Evolutionary conservation across 1,284 basidiomycete species (phyloP).

Genomic region (Puccinia hordei): DNA sequence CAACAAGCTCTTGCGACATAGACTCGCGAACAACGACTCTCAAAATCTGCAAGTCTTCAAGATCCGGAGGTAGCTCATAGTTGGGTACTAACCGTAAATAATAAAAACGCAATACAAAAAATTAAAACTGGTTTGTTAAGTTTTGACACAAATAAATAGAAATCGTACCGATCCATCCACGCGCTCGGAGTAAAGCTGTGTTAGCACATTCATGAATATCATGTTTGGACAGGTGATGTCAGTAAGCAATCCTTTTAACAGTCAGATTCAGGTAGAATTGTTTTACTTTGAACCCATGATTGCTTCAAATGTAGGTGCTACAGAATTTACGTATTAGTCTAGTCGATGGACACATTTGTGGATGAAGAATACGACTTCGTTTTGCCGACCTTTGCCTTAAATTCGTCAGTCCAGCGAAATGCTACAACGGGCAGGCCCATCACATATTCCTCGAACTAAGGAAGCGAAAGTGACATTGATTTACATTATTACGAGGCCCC

Average conservation of each 20-base stretch:
- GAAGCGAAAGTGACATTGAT: not conserved
- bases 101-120: not conserved
- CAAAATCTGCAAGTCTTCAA: conserved; percentile 74
- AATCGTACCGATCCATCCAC: conserved; percentile 67
- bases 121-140: not conserved
- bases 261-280: too few species aligned
- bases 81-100: conserved; percentile 55
- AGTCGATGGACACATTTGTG: not conserved
- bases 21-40: conserved; percentile 82
- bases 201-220: not conserved
- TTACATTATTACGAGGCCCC: not conserved
- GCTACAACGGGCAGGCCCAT: conserved; percentile 86
- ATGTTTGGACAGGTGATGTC: not conserved
- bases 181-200: conserved; percentile 65
- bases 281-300: conserved; percentile 44
- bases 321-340: not conserved
- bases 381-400: conserved; percentile 64
- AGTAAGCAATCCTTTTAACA: not conserved
- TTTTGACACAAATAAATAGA: not conserved
- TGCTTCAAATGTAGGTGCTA: conserved; percentile 65
- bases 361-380: not conserved
- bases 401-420: conserved; percentile 75
- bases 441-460: conserved; percentile 65
- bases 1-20: conserved; percentile 61
- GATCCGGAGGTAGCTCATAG: conserved; percentile 74